Conservation (phyloP, 495 filamentous ascomycete genomes). For the Copromyces sp. region DNA sequence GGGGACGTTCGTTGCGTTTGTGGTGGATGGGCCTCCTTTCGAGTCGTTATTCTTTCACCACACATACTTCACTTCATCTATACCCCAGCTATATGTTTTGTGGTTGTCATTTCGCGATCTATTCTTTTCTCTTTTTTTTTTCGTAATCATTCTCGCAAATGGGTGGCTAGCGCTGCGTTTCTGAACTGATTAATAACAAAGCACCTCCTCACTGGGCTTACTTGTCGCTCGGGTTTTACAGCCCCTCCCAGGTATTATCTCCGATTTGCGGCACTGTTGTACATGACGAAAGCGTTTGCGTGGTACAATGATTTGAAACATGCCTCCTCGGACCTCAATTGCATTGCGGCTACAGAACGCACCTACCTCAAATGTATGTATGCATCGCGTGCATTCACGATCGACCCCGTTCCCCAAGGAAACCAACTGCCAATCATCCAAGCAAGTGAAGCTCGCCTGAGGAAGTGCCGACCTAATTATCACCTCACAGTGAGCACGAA, state of each 20-base stretch:
- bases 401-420: background rate
- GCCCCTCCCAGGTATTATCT: background rate
- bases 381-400: background rate
- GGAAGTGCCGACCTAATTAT: background rate
- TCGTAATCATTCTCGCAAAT: background rate
- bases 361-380: background rate
- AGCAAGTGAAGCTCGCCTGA: background rate
- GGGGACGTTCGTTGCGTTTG: background rate
- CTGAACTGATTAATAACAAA: background rate
- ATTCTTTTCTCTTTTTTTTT: background rate
- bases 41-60: background rate
- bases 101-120: background rate
- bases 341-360: background rate
- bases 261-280: background rate
- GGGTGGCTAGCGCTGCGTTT: background rate
- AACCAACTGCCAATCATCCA: background rate
- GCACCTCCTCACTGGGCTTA: background rate
- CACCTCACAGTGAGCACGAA: background rate
- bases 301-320: background rate
- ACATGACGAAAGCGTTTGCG: background rate
- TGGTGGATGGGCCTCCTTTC: background rate
- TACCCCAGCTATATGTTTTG: conserved; percentile 2
- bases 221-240: background rate
- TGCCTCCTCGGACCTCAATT: background rate
- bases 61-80: background rate